A percentile compares a stretch with the other conserved stretches of the same genome.
Conservation (phyloP, 148 eudicot species). For the Spergularia marina region DNA sequence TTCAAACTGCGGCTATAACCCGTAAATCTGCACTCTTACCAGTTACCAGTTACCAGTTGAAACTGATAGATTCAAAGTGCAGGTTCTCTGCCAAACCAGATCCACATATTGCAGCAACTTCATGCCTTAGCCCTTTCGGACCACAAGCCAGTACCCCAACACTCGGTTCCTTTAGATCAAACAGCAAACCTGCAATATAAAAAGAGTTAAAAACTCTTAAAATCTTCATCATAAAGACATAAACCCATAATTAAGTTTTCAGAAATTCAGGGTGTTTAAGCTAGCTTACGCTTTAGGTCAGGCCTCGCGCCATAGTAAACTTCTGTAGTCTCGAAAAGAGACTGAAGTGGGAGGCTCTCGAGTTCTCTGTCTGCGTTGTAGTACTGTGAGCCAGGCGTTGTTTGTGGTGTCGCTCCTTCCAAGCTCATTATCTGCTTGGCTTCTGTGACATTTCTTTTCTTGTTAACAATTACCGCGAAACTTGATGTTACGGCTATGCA, state of each 20-base stretch:
- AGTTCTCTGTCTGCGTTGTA: constrained; percentile 60
- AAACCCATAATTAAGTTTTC: not conserved
- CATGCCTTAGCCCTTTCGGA: constrained; percentile 69
- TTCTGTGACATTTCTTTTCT: constrained; percentile 50
- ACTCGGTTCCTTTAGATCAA: constrained; percentile 54
- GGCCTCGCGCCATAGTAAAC: constrained; percentile 81
- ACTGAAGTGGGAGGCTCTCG: constrained; percentile 75
- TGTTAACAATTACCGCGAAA: constrained; percentile 61
- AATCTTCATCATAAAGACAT: no score
- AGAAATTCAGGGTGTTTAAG: not conserved
- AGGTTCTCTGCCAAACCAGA: constrained; percentile 63
- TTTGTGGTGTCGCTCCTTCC: constrained; percentile 42
- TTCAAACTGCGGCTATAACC: not conserved
- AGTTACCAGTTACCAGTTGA: constrained; percentile 90
- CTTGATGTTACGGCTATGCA: constrained; percentile 43
- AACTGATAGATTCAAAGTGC: constrained; percentile 85
- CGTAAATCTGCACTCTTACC: constrained; percentile 38
- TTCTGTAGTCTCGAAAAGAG: constrained; percentile 46
- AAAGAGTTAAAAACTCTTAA: not conserved
- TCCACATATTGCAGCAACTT: constrained; percentile 75
- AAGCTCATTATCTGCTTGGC: constrained; percentile 47
- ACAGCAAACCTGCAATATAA: constrained; percentile 46
- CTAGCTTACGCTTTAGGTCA: constrained; percentile 72
- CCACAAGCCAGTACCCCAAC: constrained; percentile 75
- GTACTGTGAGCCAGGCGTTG: constrained; percentile 42